Percentiles rank a stretch among this genome's conserved stretches.
These are phyloP conservation scores for Colletotrichum sublineola DNA, from an alignment of 2,329 filamentous ascomycete genomes.

Conservation along the genomic window DNA sequence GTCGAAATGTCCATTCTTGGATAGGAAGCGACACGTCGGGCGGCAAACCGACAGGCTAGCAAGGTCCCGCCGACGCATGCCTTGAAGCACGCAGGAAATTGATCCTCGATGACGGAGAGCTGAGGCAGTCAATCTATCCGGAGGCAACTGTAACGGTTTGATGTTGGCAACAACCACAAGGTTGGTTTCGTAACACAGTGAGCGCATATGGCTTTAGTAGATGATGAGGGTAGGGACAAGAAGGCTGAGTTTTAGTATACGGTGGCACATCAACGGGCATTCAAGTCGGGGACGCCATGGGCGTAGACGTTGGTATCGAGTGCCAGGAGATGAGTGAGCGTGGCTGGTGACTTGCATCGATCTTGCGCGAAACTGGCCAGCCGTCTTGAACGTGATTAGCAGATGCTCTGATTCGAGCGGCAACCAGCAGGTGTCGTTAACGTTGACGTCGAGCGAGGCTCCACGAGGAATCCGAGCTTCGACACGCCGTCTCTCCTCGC, in stretches of 20 bases:
- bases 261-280: constrained; percentile 16
- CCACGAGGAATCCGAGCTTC: background rate
- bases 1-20: background rate
- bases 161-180: constrained; percentile 5
- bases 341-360: constrained; percentile 25
- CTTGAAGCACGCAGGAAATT: background rate
- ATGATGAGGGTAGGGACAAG: background rate
- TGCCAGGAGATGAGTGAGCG: background rate
- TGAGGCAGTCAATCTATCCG: constrained; percentile 10
- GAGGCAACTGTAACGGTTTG: constrained; percentile 14
- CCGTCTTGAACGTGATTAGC: constrained; percentile 27
- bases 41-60: background rate
- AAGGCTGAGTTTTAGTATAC: background rate
- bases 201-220: background rate
- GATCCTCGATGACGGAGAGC: background rate
- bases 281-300: constrained; percentile 10
- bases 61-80: background rate
- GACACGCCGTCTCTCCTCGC: background rate
- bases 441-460: constrained; percentile 9
- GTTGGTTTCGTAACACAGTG: background rate
- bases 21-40: background rate
- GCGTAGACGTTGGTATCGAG: constrained; percentile 8
- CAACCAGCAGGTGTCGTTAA: constrained; percentile 20
- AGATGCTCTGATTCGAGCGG: constrained; percentile 36
- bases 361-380: constrained; percentile 13